Percentiles rank a stretch among this genome's conserved stretches.
Conservation (phyloP, 352 stramenopile species). For the Phytophthora syringae region DNA sequence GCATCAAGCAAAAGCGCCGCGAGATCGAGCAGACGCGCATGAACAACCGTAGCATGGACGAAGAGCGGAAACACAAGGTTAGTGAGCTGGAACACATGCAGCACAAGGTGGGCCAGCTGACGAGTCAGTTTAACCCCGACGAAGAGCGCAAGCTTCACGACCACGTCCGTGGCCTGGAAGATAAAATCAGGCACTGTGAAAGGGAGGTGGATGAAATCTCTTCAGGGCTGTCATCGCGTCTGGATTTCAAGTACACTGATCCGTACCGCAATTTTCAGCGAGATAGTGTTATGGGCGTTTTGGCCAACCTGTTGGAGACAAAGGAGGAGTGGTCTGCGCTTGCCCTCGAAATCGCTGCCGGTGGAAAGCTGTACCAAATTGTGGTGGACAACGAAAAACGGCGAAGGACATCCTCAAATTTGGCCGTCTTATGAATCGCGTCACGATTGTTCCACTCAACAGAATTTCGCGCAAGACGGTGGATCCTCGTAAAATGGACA, state of each 20-base stretch:
- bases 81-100: constrained; percentile 73
- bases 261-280: constrained; percentile 95
- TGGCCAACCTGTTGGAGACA: constrained; percentile 96
- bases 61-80: constrained; percentile 69
- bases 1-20: constrained; percentile 74
- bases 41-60: constrained; percentile 79
- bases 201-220: constrained; percentile 94
- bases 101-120: constrained; percentile 60
- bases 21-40: constrained; percentile 75
- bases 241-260: constrained; percentile 97
- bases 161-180: constrained; percentile 63
- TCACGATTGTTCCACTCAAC: constrained; percentile 99
- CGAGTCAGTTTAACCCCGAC: constrained; percentile 73
- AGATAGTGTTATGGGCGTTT: constrained; percentile 96
- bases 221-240: constrained; percentile 93
- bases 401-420: constrained; percentile 98
- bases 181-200: constrained; percentile 69
- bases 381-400: constrained; percentile 99
- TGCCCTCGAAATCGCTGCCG: constrained; percentile 97
- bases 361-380: constrained; percentile 98
- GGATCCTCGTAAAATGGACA: constrained; percentile 76
- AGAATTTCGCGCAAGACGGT: constrained; percentile 92
- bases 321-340: constrained; percentile 94
- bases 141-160: constrained; percentile 75
- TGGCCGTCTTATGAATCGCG: constrained; percentile 94